A percentile compares a stretch with the other conserved stretches of the same genome.
These are phyloP conservation scores for Yamadazyma ubonensis DNA, from an alignment of 805 yeast genomes.

Conservation along the genomic window DNA sequence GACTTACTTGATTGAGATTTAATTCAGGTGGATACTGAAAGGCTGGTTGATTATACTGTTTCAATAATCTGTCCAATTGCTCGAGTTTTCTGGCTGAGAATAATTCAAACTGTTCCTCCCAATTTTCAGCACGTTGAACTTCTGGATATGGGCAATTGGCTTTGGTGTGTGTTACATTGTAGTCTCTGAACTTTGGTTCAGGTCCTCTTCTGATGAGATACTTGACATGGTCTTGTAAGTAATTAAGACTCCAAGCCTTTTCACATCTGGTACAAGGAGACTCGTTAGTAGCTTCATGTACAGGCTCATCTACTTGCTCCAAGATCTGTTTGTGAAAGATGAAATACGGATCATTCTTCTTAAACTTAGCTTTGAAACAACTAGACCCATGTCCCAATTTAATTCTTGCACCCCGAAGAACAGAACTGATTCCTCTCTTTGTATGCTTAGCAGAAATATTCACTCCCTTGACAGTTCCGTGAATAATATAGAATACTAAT, in stretches of 20 bases:
- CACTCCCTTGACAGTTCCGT: neutral
- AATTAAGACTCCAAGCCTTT: neutral
- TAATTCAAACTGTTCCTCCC: neutral
- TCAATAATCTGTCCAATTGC: neutral
- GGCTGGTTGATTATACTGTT: neutral
- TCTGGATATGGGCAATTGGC: neutral
- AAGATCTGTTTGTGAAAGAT: too few species aligned
- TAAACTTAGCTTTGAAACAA: neutral
- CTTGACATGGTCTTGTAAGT: neutral
- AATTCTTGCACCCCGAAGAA: neutral
- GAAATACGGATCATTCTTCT: neutral
- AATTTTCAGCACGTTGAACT: neutral
- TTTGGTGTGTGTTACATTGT: neutral
- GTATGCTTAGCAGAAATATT: too few species aligned
- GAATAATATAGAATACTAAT: neutral
- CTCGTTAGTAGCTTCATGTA: too few species aligned
- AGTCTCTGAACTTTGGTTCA: neutral
- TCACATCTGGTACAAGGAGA: neutral
- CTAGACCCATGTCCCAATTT: too few species aligned
- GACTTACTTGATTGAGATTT: neutral
- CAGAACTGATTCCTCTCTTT: too few species aligned
- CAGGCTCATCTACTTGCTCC: too few species aligned
- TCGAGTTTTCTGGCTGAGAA: neutral
- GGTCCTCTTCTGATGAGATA: neutral
- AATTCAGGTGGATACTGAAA: neutral